phyloP scores from a whole-genome alignment of 805 yeast genomes.

The Wickerhamiella galacta region DNA sequence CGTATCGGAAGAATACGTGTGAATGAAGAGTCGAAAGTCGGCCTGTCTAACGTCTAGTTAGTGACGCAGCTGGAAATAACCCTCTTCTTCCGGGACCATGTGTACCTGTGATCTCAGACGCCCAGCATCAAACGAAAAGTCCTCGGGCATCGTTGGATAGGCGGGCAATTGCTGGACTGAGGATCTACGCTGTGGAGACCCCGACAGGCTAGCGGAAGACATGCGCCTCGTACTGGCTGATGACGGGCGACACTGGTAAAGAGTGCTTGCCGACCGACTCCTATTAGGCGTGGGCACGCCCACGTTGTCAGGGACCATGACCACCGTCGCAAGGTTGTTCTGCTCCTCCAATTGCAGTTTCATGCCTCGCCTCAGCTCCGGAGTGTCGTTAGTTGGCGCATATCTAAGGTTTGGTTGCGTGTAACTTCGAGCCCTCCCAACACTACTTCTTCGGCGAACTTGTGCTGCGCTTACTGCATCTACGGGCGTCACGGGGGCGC shows the following conservation, averaged over 20 bases:
- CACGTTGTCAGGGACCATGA: conserved; percentile 1
- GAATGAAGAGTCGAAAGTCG: too few relatives aligned
- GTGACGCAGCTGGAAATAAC: too few relatives aligned
- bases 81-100: neutral
- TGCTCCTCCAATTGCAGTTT: conserved; percentile 6
- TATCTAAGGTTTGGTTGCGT: conserved; percentile 5
- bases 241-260: neutral
- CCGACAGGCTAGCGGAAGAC: neutral
- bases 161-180: neutral
- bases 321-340: conserved; percentile 4
- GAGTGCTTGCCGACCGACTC: neutral
- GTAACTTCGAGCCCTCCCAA: conserved; percentile 3
- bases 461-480: conserved; percentile 5
- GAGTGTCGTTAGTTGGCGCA: neutral
- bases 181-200: neutral
- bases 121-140: neutral
- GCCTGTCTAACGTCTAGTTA: too few relatives aligned
- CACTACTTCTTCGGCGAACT: neutral
- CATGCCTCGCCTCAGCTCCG: conserved; percentile 1
- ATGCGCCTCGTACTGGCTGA: neutral
- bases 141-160: too few relatives aligned
- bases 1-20: too few relatives aligned
- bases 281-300: neutral
- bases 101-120: neutral
- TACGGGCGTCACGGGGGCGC: conserved; percentile 1